phyloP scores from a whole-genome alignment of 2,329 filamentous ascomycete genomes.

The Phoma sp. region DNA sequence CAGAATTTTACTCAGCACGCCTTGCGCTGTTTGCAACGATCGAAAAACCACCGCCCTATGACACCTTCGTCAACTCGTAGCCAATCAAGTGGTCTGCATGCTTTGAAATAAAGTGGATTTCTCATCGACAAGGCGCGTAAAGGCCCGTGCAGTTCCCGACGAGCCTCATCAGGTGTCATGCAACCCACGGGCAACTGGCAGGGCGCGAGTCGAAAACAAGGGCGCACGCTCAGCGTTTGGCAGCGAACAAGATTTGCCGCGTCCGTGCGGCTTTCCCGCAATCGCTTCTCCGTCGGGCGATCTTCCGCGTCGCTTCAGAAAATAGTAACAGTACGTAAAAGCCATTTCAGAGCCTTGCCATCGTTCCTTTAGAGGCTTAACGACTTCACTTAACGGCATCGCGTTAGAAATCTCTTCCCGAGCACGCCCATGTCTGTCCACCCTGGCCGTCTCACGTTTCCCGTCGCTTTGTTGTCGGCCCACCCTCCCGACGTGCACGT shows the following conservation, averaged over 20 bases:
- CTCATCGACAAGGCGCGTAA: constrained; percentile 15
- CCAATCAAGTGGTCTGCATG: constrained; percentile 6
- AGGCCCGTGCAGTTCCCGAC: constrained; percentile 6
- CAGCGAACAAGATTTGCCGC: background rate
- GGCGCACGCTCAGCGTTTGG: background rate
- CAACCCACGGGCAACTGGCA: constrained; percentile 2
- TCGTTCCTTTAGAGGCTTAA: constrained; percentile 17
- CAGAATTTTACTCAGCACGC: constrained; percentile 18
- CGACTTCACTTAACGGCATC: constrained; percentile 21
- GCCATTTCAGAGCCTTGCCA: constrained; percentile 11
- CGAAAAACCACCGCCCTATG: constrained; percentile 7
- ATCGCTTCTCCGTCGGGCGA: constrained; percentile 19
- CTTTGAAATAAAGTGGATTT: constrained; percentile 12
- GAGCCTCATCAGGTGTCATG: constrained; percentile 18
- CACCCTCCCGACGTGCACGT: background rate
- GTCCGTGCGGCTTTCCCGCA: constrained; percentile 17
- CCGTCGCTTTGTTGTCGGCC: constrained; percentile 10
- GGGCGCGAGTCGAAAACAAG: background rate
- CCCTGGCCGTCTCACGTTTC: constrained; percentile 12
- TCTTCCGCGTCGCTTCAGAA: constrained; percentile 5
- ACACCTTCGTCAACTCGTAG: constrained; percentile 5
- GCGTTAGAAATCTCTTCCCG: constrained; percentile 17
- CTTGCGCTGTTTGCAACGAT: constrained; percentile 14
- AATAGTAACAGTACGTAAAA: constrained; percentile 15
- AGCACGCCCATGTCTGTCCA: constrained; percentile 3